These are phyloP conservation scores for Pseudogymnoascus sp. DNA, from an alignment of 2,329 filamentous ascomycete genomes.

Conservation along the genomic window DNA sequence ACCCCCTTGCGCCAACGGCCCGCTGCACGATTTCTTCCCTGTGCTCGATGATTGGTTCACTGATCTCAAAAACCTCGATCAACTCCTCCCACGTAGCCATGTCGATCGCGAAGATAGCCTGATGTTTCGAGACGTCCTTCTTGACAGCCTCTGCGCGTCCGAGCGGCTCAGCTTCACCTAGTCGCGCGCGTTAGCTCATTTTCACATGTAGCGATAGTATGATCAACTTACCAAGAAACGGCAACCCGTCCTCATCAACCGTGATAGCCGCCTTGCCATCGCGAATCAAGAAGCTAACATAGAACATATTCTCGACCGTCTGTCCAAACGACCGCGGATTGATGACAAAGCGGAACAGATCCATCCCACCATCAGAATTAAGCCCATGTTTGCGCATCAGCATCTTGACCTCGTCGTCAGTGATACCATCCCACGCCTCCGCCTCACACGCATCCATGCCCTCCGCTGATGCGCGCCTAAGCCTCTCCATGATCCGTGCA, in stretches of 20 bases:
- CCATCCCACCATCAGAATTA: conserved; percentile 61
- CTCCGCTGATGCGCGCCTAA: conserved; percentile 43
- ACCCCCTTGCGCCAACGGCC: conserved; percentile 12
- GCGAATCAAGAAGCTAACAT: conserved; percentile 85
- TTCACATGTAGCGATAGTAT: conserved; percentile 10
- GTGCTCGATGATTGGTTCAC: conserved; percentile 77
- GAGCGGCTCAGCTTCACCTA: conserved; percentile 15
- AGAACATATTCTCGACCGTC: conserved; percentile 94
- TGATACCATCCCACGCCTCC: conserved; percentile 39
- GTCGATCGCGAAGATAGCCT: conserved; percentile 83
- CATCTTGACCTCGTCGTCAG: conserved; percentile 37
- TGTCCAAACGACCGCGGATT: conserved; percentile 89
- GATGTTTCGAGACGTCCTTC: conserved; percentile 60
- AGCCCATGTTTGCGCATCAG: conserved; percentile 61
- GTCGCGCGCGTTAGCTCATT: conserved; percentile 38
- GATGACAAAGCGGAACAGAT: conserved; percentile 78
- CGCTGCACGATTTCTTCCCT: conserved; percentile 45
- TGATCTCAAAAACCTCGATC: conserved; percentile 67
- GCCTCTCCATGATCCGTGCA: conserved; percentile 58
- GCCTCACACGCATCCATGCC: conserved; percentile 40
- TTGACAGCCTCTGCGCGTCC: conserved; percentile 27
- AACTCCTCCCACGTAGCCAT: conserved; percentile 76
- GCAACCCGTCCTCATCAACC: conserved; percentile 64
- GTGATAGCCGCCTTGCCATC: conserved; percentile 73
- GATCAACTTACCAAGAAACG: conserved; percentile 63